Conservation (phyloP, 257 asterid genomes). For the Petrea volubilis region DNA sequence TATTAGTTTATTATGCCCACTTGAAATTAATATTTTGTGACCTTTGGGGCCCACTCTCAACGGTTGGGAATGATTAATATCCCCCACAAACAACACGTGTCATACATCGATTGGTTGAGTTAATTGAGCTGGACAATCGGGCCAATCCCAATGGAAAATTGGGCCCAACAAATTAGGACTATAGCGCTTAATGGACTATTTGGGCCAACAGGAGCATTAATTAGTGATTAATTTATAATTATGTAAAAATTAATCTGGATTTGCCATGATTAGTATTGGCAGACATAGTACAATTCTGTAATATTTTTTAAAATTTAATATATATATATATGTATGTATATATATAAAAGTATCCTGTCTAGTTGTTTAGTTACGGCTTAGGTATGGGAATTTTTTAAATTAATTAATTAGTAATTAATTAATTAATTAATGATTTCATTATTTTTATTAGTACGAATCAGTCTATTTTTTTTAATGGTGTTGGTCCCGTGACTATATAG, state of each 20-base stretch:
- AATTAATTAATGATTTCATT: too few species aligned
- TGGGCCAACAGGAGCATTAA: neutral
- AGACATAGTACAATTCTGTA: slow-evolving; percentile 5
- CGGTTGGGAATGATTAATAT: neutral
- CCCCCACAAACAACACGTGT: neutral
- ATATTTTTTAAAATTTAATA: neutral
- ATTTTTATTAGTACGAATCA: neutral
- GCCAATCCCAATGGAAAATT: neutral
- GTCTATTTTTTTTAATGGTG: neutral
- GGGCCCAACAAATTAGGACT: slow-evolving; percentile 1
- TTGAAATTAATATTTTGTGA: neutral
- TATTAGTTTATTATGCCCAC: neutral
- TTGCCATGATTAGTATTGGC: neutral
- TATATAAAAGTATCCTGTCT: neutral
- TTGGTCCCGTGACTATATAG: neutral
- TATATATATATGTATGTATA: neutral
- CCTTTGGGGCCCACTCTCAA: slow-evolving; percentile 13
- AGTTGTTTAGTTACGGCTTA: neutral
- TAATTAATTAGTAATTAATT: neutral
- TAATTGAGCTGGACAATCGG: neutral
- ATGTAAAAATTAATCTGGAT: slow-evolving; percentile 1
- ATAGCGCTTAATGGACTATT: neutral
- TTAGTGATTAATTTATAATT: neutral
- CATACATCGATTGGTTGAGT: neutral
- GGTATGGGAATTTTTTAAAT: neutral